phyloP scores from a whole-genome alignment of 805 yeast species.

The Candida montana region DNA sequence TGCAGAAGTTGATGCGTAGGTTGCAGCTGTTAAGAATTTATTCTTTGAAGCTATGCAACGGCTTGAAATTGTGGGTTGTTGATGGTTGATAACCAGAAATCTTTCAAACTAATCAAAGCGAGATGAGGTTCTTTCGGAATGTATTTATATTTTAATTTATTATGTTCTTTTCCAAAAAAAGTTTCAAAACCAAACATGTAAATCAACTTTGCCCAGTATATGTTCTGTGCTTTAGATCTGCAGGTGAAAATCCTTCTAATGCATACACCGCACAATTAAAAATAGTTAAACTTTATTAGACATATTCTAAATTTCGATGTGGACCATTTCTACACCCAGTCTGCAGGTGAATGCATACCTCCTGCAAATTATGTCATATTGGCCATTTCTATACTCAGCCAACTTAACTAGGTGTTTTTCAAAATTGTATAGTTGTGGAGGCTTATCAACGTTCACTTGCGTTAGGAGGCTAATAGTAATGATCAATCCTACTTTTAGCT shows the following conservation, averaged over 20 bases:
- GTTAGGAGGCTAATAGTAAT: too few relatives aligned
- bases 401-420: too few relatives aligned
- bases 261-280: neutral
- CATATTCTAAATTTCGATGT: too few relatives aligned
- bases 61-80: too few relatives aligned
- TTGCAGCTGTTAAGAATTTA: neutral
- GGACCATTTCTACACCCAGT: neutral
- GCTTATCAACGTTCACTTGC: too few relatives aligned
- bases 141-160: neutral
- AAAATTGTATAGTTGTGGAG: too few relatives aligned
- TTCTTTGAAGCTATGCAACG: too few relatives aligned
- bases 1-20: neutral
- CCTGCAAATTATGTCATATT: neutral
- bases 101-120: too few relatives aligned
- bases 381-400: too few relatives aligned
- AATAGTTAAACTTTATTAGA: neutral
- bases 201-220: neutral
- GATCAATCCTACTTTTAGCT: too few relatives aligned
- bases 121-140: neutral
- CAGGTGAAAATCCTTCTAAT: constrained; percentile 10
- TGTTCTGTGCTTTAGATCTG: constrained; percentile 9
- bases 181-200: neutral
- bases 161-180: neutral
- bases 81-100: too few relatives aligned
- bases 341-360: neutral